phyloP scores from a whole-genome alignment of 306 rosid genomes.

The Gastrolobium bilobum region DNA sequence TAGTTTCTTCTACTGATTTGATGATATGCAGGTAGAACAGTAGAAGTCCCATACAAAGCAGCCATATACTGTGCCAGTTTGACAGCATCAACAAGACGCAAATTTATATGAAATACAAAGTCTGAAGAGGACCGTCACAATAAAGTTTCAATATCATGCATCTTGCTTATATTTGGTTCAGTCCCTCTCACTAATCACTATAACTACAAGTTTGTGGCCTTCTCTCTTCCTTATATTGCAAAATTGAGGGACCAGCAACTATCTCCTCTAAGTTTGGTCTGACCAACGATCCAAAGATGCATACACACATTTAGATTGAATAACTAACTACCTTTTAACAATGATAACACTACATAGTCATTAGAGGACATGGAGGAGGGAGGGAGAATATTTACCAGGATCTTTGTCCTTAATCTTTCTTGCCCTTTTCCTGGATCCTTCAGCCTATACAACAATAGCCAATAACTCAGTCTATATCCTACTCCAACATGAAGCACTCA shows the following conservation, averaged over 20 bases:
- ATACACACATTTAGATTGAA: constrained; percentile 7
- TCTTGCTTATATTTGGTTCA: constrained; percentile 16
- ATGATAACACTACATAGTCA: constrained; percentile 21
- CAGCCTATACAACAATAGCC: constrained; percentile 62
- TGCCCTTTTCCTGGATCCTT: constrained; percentile 57
- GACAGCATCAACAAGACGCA: constrained; percentile 24
- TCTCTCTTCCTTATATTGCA: constrained; percentile 20
- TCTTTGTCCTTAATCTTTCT: constrained; percentile 52
- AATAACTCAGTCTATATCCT: constrained; percentile 45
- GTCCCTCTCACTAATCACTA: constrained; percentile 1
- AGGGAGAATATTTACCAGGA: constrained; percentile 53
- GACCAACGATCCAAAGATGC: constrained; percentile 26
- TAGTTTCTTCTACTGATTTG: constrained; percentile 34
- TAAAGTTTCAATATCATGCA: constrained; percentile 22
- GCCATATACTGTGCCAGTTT: neutral
- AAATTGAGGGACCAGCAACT: constrained; percentile 18
- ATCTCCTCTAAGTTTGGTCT: constrained; percentile 7
- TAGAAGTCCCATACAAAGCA: constrained; percentile 18
- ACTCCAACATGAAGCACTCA: constrained; percentile 45
- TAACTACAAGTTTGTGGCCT: constrained; percentile 10
- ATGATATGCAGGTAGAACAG: constrained; percentile 41
- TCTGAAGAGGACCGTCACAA: constrained; percentile 18
- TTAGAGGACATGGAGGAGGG: neutral
- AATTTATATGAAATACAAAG: constrained; percentile 23
- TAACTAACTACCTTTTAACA: neutral